Evolutionary conservation across 2,329 filamentous ascomycete genomes (phyloP), one percentile per base, ranked within the genome.

Genomic region (Xylaria sp.): DNA sequence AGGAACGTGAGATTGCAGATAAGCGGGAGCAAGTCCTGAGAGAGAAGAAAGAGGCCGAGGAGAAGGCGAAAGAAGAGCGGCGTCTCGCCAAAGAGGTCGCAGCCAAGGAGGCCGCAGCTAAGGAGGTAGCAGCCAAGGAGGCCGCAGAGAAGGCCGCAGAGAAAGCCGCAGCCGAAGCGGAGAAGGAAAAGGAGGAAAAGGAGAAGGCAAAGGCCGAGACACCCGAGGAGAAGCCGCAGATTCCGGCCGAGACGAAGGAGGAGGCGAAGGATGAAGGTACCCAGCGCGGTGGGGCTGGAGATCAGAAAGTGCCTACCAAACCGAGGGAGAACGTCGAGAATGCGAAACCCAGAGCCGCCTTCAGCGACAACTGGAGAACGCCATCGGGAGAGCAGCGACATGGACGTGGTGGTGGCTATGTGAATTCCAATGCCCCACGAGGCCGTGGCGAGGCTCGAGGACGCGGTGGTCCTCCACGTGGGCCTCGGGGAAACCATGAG

Each of bases 1-100:
- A 90, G 62, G 93, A 97, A 77, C 88, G 87, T 66, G 88, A 95
- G 72, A 86, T 99, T 53, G 93, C 95, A 67, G 91, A 96, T 76
- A 96, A 91, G 81, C 84, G 89, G 62, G 79, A 89, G 66, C 79
- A 90, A 54, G 82, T 84, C 6, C 60, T 92, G 21, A 86, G 86
- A 60, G 87, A 94, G 73, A 96, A 95, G 84, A 90, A 88, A 69
- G 92, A 96, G 65, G 85, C 88, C 1, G 91, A 94, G 1, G 91
- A 94, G 59, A 94, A 92, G 78, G 88, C 85, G 41, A 92, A 91
- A 73, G 91, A 90, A 65, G 89, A 91, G 61, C 80, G 79, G 53
- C 80, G 83, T 48, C 71, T 84, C 29, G 86, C 83, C n/a, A 86
- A 83, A 70, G 87, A 89, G 64, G 81, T 84, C 45, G 80, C 79